These are phyloP conservation scores for Leishmania arabica DNA, from an alignment of 208 protist species.

Conservation along the genomic window DNA sequence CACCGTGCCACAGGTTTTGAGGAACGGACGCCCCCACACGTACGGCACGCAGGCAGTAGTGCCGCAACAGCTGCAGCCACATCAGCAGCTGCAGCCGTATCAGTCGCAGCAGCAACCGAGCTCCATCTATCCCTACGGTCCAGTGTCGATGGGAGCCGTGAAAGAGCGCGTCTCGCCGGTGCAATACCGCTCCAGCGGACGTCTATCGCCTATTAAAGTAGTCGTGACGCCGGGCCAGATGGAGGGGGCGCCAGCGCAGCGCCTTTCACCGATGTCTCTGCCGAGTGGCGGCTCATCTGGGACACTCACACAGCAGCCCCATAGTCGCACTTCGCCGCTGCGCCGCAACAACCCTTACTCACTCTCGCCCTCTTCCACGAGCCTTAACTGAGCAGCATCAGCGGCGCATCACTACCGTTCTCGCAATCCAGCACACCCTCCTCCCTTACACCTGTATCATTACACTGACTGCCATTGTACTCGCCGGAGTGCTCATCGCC, in stretches of 20 bases:
- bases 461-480: neutral
- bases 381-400: slow-evolving; percentile 11
- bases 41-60: slow-evolving; percentile 5
- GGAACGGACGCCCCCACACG: slow-evolving; percentile 11
- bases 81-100: slow-evolving; percentile 6
- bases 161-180: slow-evolving; percentile 28
- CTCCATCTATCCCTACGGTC: slow-evolving; percentile 21
- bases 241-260: slow-evolving; percentile 19
- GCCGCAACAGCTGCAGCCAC: slow-evolving; percentile 4
- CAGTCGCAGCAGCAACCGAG: neutral
- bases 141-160: neutral
- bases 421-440: neutral
- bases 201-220: slow-evolving; percentile 29
- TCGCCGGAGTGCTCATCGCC: neutral
- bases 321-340: slow-evolving; percentile 28
- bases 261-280: slow-evolving; percentile 27
- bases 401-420: neutral
- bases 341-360: slow-evolving; percentile 43
- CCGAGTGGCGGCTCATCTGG: neutral
- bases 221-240: slow-evolving; percentile 23
- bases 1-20: slow-evolving; percentile 6
- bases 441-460: neutral
- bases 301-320: slow-evolving; percentile 22
- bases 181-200: slow-evolving; percentile 34
- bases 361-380: slow-evolving; percentile 26